Base-by-base conservation (phyloP, 2,329 filamentous ascomycete genomes). In the Ceratocystis cubensis region DNA sequence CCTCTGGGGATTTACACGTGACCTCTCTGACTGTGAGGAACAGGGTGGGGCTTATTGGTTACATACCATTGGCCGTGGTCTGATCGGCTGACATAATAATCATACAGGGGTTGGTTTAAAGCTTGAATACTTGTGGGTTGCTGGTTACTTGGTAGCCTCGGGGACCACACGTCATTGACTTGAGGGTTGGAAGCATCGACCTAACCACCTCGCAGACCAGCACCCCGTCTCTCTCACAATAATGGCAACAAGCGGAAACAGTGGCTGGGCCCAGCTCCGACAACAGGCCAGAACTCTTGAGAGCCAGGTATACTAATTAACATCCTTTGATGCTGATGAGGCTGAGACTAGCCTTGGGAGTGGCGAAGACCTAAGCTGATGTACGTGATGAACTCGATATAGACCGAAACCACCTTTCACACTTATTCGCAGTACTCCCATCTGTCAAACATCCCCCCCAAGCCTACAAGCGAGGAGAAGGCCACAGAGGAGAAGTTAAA, bases 361-460 rank as follows among this genome's bases (percentile, higher is more conserved):
- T 65, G 30, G 68, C 69, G 17, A 70, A 41, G 41, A 56, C 17
- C 37, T n/a, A 63, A 61, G 50, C 61, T 67, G 64, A 67, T 62
- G 50, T 63, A 30, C 46, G 61, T 53, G 61, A 17, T 57, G 41
- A 59, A 37, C 25, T 25, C 56, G 8, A 25, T 6, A 37, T 64
- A 96, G 91, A 96, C 92, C 61, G 91, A 96, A 77, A 85, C 83
- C 69, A 78, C 89, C 67, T 90, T 92, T 75, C 88, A 91, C 72
- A 86, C 83, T 69, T 99, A 96, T 75, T 94, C 94, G 17, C 93
- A 97, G 75, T 96, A 91, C 79, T 88, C 91, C 20, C 85, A 89
- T 20, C 84, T 88, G 68, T 79, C 88, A 20, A 89, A 88, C 72
- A 87, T 96, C 66, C 88, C 92, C 7, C 80, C 84, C 3, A 92